Percentiles rank a stretch among this genome's conserved stretches.
Evolutionary conservation across 108 stramenopile species (phyloP).

Genomic region (Nannochloropsis oceanica): DNA sequence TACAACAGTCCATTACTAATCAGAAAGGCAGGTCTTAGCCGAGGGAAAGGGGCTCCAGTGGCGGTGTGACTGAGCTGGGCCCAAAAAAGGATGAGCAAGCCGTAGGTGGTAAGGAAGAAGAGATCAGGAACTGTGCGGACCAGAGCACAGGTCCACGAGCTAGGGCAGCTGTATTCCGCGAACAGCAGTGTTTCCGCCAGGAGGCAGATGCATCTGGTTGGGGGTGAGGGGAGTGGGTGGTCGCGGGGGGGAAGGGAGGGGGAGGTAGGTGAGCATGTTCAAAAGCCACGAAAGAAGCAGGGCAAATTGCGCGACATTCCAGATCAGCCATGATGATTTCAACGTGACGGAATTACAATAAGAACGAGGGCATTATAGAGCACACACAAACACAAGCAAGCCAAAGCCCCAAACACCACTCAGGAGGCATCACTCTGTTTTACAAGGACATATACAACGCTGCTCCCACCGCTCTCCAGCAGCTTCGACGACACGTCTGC

Average conservation of each 20-base stretch:
- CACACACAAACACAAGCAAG: too few relatives aligned
- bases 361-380: too few relatives aligned
- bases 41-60: not conserved
- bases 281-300: too few relatives aligned
- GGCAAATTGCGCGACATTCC: too few relatives aligned
- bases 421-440: too few relatives aligned
- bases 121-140: not conserved
- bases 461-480: too few relatives aligned
- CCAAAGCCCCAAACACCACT: too few relatives aligned
- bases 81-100: not conserved
- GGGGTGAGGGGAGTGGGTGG: too few relatives aligned
- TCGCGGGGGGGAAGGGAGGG: not conserved
- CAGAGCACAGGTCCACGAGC: not conserved
- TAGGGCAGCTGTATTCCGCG: not conserved
- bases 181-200: not conserved
- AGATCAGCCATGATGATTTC: too few relatives aligned
- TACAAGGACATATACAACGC: too few relatives aligned
- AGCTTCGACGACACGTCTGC: too few relatives aligned
- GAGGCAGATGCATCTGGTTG: not conserved
- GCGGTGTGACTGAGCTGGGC: not conserved
- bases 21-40: not conserved
- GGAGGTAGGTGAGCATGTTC: not conserved
- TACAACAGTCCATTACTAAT: not conserved
- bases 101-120: not conserved
- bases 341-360: too few relatives aligned